These are phyloP conservation scores for Cyclospora cayetanensis DNA, from an alignment of 169 alveolate species.

Conservation along the genomic window DNA sequence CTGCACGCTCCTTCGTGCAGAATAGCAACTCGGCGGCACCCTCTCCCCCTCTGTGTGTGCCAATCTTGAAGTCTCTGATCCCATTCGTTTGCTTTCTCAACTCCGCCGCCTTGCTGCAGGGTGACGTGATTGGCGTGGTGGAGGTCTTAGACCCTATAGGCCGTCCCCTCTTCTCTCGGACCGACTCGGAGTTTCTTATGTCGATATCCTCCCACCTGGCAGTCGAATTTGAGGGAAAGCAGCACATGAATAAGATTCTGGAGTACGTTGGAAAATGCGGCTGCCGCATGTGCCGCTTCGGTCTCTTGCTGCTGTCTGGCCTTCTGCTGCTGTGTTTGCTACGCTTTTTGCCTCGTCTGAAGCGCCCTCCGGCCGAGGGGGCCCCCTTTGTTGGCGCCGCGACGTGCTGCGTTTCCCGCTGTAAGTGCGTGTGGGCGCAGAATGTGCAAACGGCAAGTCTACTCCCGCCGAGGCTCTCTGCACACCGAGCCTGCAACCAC, in stretches of 20 bases:
- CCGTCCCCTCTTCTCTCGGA: neutral
- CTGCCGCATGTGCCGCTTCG: too few relatives aligned
- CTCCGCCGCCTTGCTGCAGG: neutral
- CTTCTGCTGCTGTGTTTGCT: neutral
- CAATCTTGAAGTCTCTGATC: neutral
- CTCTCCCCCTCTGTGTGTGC: neutral
- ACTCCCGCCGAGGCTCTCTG: neutral
- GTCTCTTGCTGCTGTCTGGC: neutral
- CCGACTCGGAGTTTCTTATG: neutral
- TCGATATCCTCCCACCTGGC: conserved; percentile 46
- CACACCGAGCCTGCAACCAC: neutral
- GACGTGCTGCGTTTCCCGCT: too few relatives aligned
- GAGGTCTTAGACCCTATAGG: conserved; percentile 51
- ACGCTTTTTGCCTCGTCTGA: neutral
- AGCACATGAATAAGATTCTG: conserved; percentile 24
- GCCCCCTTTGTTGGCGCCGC: too few relatives aligned
- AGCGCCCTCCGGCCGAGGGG: neutral
- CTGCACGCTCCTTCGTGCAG: neutral
- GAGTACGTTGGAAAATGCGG: too few relatives aligned
- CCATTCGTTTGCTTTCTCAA: neutral
- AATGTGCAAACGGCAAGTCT: neutral
- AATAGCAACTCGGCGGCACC: neutral
- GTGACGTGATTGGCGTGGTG: conserved; percentile 46
- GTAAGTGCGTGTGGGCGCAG: too few relatives aligned
- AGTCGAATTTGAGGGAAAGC: conserved; percentile 46